Base-by-base conservation (phyloP, 805 yeast species). In the Clavispora santaluciae region DNA sequence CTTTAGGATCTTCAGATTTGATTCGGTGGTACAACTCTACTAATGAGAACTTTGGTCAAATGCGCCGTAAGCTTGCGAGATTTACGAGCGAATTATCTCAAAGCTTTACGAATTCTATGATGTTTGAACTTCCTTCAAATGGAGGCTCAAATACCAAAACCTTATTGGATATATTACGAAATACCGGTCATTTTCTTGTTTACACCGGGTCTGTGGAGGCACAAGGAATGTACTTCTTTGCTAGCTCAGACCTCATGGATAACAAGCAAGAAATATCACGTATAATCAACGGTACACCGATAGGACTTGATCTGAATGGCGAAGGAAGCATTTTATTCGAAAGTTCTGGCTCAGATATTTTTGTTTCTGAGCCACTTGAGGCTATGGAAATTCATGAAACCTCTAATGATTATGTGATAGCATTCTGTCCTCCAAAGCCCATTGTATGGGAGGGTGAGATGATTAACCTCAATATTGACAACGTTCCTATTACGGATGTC, bases 401-500 rank as follows among this genome's bases (percentile, higher is more conserved):
- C 17, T 18, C 13, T 7, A 35, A 28, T n/a, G 23, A 36, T 13
- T 87, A 86, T 48, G 74, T 87, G 11, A 53, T 89, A 21, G 83
- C 87, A 0, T 61, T 90, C 4, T 81, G 86, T 52, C 89, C 95
- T 0, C 73, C 82, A 2, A 86, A 86, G 53, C 95, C 96, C 0
- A 75, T 90, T 61, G 78, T 86, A 36, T 91, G 98, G 98, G 89
- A 85, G 45, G 97, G 97, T 4, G 73, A 77, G 13, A 80, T 84
- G 47, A 72, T 81, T 28, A 75, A 79, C 33, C 58, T 86, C 5
- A 69, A 72, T 11, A 59, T 78, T 11, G 72, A 66, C 9, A 55
- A 61, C 3, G 64, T 75, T 3, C 76, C 81, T 0, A 62, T 74
- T 3, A 68, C 78, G 18, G 82, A 80, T 41, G 66, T 85, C n/a